Evolutionary conservation across 768 basidiomycete genomes (phyloP).

Genomic region (Lactarius tabidus): DNA sequence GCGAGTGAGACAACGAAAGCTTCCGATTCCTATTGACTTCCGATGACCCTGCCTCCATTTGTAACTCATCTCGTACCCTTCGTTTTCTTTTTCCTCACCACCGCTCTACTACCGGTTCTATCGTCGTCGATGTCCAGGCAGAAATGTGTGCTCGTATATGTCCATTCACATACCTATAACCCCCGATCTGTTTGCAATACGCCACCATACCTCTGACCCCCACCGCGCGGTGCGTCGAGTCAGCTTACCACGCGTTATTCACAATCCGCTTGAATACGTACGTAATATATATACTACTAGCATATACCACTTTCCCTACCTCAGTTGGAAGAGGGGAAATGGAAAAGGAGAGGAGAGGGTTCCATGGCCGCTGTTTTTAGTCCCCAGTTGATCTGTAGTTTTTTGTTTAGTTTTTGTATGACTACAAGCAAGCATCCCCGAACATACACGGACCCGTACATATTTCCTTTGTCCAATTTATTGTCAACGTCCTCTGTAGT

Average conservation of each 20-base stretch:
- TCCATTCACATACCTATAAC: not conserved
- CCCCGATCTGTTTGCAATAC: not conserved
- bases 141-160: not conserved
- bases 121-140: not conserved
- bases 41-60: not conserved
- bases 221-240: not conserved
- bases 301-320: not conserved
- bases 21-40: slow-evolving; percentile 13
- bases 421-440: not conserved
- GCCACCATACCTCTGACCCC: not conserved
- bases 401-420: not conserved
- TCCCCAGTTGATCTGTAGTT: not conserved
- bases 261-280: not conserved
- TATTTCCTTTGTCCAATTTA: not conserved
- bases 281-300: not conserved
- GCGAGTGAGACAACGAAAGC: slow-evolving; percentile 33
- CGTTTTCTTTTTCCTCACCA: not conserved
- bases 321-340: not conserved
- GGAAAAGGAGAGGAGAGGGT: not conserved
- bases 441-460: not conserved
- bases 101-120: not conserved
- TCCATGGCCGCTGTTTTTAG: not conserved
- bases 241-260: not conserved
- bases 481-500: not conserved
- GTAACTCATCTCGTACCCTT: too few species aligned